These are phyloP conservation scores for Aspergillus haitiensis DNA, from an alignment of 495 filamentous ascomycete genomes.

Conservation along the genomic window DNA sequence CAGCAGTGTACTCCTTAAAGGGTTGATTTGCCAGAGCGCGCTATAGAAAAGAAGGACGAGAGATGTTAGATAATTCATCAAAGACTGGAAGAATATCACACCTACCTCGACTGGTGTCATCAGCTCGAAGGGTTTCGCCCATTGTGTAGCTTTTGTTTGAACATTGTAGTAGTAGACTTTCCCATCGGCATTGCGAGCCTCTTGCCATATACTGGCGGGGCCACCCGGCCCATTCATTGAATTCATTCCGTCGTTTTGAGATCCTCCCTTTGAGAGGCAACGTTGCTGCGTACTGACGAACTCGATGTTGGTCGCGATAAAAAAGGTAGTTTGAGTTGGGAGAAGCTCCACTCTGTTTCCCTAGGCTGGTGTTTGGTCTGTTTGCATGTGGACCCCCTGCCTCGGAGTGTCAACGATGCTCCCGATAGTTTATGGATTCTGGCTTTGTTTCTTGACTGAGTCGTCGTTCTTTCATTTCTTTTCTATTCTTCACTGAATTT, in stretches of 20 bases:
- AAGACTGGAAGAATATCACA: constrained; percentile 10
- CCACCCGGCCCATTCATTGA: constrained; percentile 56
- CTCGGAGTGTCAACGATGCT: not conserved
- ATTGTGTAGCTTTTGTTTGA: constrained; percentile 84
- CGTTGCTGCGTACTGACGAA: constrained; percentile 6
- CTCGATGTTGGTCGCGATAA: constrained; percentile 7
- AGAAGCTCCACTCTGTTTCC: constrained; percentile 23
- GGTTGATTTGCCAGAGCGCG: constrained; percentile 79
- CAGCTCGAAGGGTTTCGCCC: constrained; percentile 87
- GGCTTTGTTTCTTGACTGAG: not conserved
- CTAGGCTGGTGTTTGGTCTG: constrained; percentile 32
- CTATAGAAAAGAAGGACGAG: constrained; percentile 40
- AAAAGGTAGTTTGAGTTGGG: constrained; percentile 28
- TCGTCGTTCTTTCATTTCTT: not conserved
- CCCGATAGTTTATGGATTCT: not conserved
- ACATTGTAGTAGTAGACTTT: constrained; percentile 92
- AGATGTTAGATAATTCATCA: constrained; percentile 8
- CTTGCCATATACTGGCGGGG: constrained; percentile 68
- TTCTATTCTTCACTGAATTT: not conserved
- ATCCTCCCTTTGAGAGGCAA: not conserved
- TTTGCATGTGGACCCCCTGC: constrained; percentile 29
- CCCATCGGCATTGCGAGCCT: constrained; percentile 80
- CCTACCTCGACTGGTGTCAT: constrained; percentile 85
- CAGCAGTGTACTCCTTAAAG: constrained; percentile 90
- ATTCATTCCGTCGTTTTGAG: constrained; percentile 55